phyloP scores from a whole-genome alignment of 2,329 filamentous ascomycete genomes.

The Ceratocystiopsis sp. region DNA sequence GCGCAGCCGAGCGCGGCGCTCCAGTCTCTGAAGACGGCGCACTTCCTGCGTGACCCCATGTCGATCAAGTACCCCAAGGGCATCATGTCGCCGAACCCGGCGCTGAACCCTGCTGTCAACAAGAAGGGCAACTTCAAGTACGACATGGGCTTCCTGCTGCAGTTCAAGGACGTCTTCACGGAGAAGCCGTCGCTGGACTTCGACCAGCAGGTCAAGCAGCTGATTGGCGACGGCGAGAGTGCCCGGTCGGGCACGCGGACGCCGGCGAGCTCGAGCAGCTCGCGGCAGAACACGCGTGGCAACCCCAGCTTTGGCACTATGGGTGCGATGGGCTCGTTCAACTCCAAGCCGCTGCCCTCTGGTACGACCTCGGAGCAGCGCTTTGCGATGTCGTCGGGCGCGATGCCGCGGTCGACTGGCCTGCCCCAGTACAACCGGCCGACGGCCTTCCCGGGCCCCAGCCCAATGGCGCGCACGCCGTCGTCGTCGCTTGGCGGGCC shows the following conservation, averaged over 20 bases:
- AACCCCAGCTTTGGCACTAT: conserved; percentile 4
- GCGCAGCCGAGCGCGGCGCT: conserved; percentile 87
- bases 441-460: conserved; percentile 44
- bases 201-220: conserved; percentile 74
- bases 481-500: conserved; percentile 35
- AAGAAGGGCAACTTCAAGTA: conserved; percentile 84
- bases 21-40: conserved; percentile 80
- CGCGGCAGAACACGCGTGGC: conserved; percentile 27
- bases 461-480: conserved; percentile 47
- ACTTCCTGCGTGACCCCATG: conserved; percentile 66
- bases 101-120: conserved; percentile 62
- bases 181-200: conserved; percentile 94
- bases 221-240: conserved; percentile 60
- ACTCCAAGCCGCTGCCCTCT: conserved; percentile 46
- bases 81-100: conserved; percentile 79
- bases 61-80: conserved; percentile 63
- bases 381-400: conserved; percentile 45
- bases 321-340: conserved; percentile 53
- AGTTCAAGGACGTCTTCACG: conserved; percentile 91
- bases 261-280: conserved; percentile 26
- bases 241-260: conserved; percentile 46
- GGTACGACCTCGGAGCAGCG: conserved; percentile 65
- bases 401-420: conserved; percentile 25
- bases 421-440: conserved; percentile 32
- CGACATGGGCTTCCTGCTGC: conserved; percentile 84